Base-by-base conservation (phyloP, 2,329 filamentous ascomycete genomes). In the Leptographium radiaticola region DNA sequence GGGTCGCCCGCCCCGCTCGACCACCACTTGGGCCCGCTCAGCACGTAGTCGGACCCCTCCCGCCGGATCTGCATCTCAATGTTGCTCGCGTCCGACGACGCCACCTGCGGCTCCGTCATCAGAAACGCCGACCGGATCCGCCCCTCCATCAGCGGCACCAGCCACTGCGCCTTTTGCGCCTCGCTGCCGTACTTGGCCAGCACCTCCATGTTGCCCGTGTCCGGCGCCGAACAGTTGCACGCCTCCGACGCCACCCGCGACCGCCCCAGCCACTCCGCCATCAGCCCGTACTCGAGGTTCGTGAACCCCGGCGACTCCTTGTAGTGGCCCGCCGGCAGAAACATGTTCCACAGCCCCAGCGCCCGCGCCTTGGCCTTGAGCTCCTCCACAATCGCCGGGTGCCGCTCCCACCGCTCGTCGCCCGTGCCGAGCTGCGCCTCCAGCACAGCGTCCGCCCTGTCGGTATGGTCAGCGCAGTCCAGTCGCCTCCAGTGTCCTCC, bases 11-110 rank as follows among this genome's bases (percentile, higher is more conserved):
- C 89, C 60, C 93, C 93, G 59, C 88, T 95, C 33, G 89, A 95
- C 93, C 93, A 98, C 93, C 93, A 98, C 88, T 98, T 98, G 81
- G 91, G 63, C 55, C 93, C 93, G 65, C 97, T 96, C 53, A 98
- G 77, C 18, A 97, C 82, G 66, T 93, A 96, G 62, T 93, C 81
- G 64, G 93, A 81, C 12, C 90, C 91, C 60, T 96, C 89, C 55
- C 80, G 81, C 60, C 74, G 78, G 66, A 98, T 96, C 56, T 76
- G 79, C 66, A 98, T 75, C 70, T 89, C 77, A 60, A 95, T 95
- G 67, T 98, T 97, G 55, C 83, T 94, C 6, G 93, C 93, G 73
- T 97, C 91, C 49, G 85, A 90, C 20, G 86, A 90, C 6, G 90
- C 89, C 45, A 94, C 79, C 62, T 89, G 84, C 6, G 89, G 88